Evolutionary conservation across 129 eudicot genomes (phyloP), one percentile per base, ranked within the genome.

Genomic region (Rutidosis leptorrhynchoides): DNA sequence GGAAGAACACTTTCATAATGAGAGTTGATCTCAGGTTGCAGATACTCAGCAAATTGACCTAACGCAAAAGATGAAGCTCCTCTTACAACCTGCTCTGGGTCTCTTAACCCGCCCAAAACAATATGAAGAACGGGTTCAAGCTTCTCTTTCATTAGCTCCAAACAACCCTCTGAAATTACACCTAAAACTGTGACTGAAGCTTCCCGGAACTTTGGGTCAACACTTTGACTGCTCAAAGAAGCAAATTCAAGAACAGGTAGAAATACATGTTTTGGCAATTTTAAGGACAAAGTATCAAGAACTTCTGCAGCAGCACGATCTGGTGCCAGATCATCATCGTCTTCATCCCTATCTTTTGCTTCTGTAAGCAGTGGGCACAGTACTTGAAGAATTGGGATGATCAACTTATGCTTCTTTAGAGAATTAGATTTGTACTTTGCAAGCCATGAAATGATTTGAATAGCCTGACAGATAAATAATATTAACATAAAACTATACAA

Each of bases 371-470:
- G 65, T 9, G 98, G 91, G 77, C 98, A 92, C 81, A 88, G 78
- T 28, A 92, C 81, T 85, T 92, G 98, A 79, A 92, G 87, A 62
- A 92, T 84, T 1, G 98, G 96, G 66, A 76, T 85, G 72, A 85
- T 89, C 64, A 92, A 70, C 79, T 89, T 88, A 80, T 92, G 87
- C 80, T 92, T 92, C 83, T 86, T 92, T 17, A 92, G 87, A 45
- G 98, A 88, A 71, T 72, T 88, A 53, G 83, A 80, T 76, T 92
- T 92, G 76, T 78, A 92, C 73, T 86, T 88, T 56, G 95, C 98
- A 57, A 92, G 98, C 98, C 98, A 92, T 43, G 98, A 92, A 66
- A 92, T 83, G n/a, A 92, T 92, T 85, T 92, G 98, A 85, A 92
- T 84, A 57, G 96, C 98, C 95, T 92, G 86, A 66, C 45, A 76